Base-by-base conservation (phyloP, 164 flowering plant genomes). In the Aristolochia fimbriata region DNA sequence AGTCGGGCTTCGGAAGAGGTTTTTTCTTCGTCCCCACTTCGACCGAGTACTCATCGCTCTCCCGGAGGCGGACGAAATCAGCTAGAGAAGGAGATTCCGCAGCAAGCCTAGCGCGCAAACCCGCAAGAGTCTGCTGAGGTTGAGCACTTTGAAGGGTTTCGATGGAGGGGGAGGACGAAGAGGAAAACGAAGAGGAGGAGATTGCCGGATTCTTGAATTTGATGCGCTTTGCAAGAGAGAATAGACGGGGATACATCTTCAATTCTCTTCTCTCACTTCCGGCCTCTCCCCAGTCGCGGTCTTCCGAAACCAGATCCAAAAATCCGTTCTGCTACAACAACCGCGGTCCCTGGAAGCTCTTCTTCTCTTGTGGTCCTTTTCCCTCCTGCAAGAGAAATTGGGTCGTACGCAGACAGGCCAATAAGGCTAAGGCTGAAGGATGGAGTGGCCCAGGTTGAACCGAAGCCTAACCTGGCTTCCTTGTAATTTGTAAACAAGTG, bases 11-110 rank as follows among this genome's bases (percentile, higher is more conserved):
- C 12, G 76, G 70, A 16, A 72, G 57, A 2, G 76, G 76, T 0
- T 72, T 72, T 66, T 72, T 72, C 72, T 68, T 72, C 9, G 76
- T 52, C 27, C 76, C 72, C 11, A 68, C 76, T 24, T 65, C 67
- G n/a, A 72, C 72, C 30, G 76, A 72, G 62, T 73, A 73, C 43
- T 62, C 76, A 2, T 65, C 67, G 45, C 16, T 49, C 2, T 58
- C 59, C 10, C 65, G 66, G 31, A 68, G 66, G 19, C 70, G 63
- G n/a, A 59, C 45, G 68, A 73, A 73, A 23, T 73, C 70, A 4
- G 68, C 25, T 47, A 73, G 67, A 3, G 73, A 30, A 4, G 72
- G 70, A 17, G 70, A 62, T 50, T 73, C 76, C 3, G 11, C 16
- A 2, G 72, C 63, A 2, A 72, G 52, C 12, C 72, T 66, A 15